These are phyloP conservation scores for Macadamia integrifolia DNA, from an alignment of 164 flowering plant species.

Conservation along the genomic window DNA sequence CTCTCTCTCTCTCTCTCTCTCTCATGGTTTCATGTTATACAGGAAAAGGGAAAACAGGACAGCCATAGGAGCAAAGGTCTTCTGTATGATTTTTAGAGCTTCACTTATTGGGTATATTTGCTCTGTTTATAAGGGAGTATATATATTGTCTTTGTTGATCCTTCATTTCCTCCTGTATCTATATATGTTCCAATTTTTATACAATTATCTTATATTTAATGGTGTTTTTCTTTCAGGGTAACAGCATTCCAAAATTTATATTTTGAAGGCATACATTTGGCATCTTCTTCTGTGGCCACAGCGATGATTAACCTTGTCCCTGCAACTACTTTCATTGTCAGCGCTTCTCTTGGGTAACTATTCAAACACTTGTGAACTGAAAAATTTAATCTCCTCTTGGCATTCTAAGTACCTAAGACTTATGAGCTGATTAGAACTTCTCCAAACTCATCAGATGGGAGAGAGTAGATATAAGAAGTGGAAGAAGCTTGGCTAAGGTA, in stretches of 20 bases:
- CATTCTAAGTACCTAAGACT: no score
- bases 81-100: neutral
- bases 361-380: no score
- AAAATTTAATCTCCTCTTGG: no score
- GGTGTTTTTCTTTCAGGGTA: neutral
- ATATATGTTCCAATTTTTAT: neutral
- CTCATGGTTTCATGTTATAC: neutral
- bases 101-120: neutral
- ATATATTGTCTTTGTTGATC: neutral
- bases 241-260: neutral
- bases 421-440: neutral
- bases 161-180: neutral
- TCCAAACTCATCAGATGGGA: neutral
- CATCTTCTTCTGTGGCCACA: neutral
- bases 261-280: neutral
- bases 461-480: neutral
- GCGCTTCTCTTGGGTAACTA: neutral
- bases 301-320: neutral
- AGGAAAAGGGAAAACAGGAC: neutral
- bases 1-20: constrained; percentile 1
- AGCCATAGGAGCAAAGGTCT: neutral
- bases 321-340: neutral
- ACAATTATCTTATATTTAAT: neutral
- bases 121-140: neutral
- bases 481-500: neutral